Evolutionary conservation across 2,329 filamentous ascomycete genomes (phyloP), one percentile per base, ranked within the genome.

Genomic region (Penicillium sp.): DNA sequence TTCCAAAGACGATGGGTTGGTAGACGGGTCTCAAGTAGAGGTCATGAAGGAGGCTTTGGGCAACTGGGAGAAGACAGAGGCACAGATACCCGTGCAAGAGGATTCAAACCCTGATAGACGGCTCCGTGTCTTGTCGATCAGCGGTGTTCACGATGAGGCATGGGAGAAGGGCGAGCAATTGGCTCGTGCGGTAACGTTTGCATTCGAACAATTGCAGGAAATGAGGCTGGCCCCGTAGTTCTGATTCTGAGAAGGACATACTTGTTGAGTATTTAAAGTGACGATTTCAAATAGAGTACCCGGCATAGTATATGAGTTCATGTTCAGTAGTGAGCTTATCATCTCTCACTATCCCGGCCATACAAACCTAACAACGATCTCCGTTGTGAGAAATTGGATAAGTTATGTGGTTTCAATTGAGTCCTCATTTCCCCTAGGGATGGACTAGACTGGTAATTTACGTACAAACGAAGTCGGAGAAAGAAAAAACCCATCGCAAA

Each of bases 21-120:
- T 79, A 9, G 74, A 78, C 65, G 57, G 60, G 44, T 61, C 57
- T 1, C 78, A 80, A 61, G 50, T 70, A 7, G 68, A 73, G 43
- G 66, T 49, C 2, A 79, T 85, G 82, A 66, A 81, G 78, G 61
- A 81, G 71, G 71, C 79, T 71, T 71, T 83, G 77, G 70, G 81
- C 73, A 67, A 76, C 69, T 77, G 80, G 80, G 72, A 82, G 49
- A 42, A 43, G 31, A 25, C 10, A 4, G 47, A 57, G 17, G 51
- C 52, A 21, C 41, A 59, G 17, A 53, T 59, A 13, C 45, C 58
- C 6, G 42, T 48, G 44, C 43, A 58, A 23, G 60, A 58, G 23
- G 17, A 61, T 25, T 41, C 53, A 1, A 69, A 70, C 73, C 70
- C 74, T 74, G 67, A 69, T 75, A 76, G 68, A 50, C 55, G 64